Base-by-base conservation (phyloP, 306 rosid genomes). In the Luffa acutangula region DNA sequence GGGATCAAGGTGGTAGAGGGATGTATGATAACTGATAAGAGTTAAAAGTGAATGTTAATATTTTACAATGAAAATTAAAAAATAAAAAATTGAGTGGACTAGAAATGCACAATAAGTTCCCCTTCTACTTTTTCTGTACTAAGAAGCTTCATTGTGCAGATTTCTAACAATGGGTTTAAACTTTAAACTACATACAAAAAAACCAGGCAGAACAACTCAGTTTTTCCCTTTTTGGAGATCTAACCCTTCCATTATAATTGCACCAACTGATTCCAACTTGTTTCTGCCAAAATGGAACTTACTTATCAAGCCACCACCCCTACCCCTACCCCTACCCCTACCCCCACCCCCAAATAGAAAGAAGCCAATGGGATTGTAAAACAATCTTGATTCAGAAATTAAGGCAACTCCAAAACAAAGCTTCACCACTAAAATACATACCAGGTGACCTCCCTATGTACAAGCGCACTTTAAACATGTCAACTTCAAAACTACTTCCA, bases 61-160 rank as follows among this genome's bases (percentile, higher is more conserved):
- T 7, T 65, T 65, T 65, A 65, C 73, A 65, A 17, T 37, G 4
- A 69, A 43, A 18, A 43, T 21, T 69, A 69, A 69, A 18, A 70
- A 70, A 70, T 70, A 70, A 70, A 43, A 45, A 45, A 11, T 20
- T 42, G 52, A n/a, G 76, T 45, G 9, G 15, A 20, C 54, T n/a
- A 11, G 56, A 71, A 45, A 71, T 45, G 76, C 76, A 71, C 76
- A 64, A 64, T n/a, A 71, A 71, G 52, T 46, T 71, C 20, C 57
- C 54, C 75, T 69, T 42, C 75, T 21, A 42, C 42, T 33, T 62
- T 25, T 12, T 8, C n/a, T 64, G 17, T 15, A 64, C 70, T 6
- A 10, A 60, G 66, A 25, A 60, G 66, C 39, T 60, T 60, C 18
- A 60, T 10, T 31, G 17, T 9, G 66, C 7, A 11, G 66, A 60